phyloP scores from a whole-genome alignment of 2,329 filamentous ascomycete species.

The Botrytis porri region DNA sequence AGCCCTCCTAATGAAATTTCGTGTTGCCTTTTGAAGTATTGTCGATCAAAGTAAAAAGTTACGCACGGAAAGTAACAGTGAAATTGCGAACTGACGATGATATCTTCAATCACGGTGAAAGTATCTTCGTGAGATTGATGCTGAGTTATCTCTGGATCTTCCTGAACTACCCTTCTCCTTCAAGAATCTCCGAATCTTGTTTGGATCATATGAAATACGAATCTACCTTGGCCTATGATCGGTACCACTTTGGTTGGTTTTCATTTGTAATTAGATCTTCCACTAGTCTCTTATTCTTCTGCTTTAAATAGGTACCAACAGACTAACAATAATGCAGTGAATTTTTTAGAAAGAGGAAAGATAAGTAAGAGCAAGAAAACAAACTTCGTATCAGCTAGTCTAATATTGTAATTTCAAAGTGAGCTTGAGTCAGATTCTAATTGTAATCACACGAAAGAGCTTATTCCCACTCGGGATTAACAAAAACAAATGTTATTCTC shows the following conservation, averaged over 20 bases:
- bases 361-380: not conserved
- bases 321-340: not conserved
- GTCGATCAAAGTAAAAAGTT: not conserved
- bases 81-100: not conserved
- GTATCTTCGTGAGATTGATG: not conserved
- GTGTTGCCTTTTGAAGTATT: not conserved
- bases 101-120: not conserved
- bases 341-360: too few species aligned
- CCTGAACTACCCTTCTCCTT: not conserved
- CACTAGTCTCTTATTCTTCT: fast-evolving
- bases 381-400: not conserved
- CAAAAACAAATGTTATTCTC: not conserved
- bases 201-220: not conserved
- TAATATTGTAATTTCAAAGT: not conserved
- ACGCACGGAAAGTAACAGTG: not conserved
- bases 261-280: not conserved
- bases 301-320: not conserved
- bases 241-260: not conserved
- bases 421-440: not conserved
- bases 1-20: not conserved
- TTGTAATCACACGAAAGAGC: too few species aligned
- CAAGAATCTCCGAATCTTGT: not conserved
- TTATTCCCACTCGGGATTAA: not conserved
- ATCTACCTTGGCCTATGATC: not conserved
- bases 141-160: fast-evolving